phyloP scores from a whole-genome alignment of 2,329 filamentous ascomycete species.

The Aspergillus bombycis region DNA sequence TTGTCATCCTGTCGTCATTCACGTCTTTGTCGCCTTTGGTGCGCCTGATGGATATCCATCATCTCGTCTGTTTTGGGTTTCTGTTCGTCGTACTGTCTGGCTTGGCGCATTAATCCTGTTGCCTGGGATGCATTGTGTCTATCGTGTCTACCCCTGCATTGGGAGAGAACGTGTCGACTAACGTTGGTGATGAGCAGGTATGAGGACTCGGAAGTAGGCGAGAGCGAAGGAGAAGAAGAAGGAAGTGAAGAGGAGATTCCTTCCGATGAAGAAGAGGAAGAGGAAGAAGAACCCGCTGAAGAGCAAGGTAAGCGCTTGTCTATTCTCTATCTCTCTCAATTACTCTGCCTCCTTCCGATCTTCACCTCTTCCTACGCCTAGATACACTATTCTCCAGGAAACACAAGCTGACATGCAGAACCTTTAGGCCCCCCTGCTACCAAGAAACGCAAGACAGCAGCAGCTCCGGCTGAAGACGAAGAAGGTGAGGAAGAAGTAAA shows the following conservation, averaged over 20 bases:
- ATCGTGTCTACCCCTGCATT: background rate
- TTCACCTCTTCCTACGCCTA: background rate
- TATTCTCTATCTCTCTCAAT: background rate
- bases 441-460: constrained; percentile 36
- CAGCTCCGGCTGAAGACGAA: constrained; percentile 25
- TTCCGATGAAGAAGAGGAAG: constrained; percentile 24
- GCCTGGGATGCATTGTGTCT: background rate
- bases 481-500: constrained; percentile 17
- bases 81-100: background rate
- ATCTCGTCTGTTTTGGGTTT: background rate
- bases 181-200: constrained; percentile 29
- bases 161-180: background rate
- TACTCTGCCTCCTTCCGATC: background rate
- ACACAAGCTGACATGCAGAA: background rate
- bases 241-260: constrained; percentile 31
- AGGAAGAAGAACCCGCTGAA: constrained; percentile 31
- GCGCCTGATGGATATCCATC: background rate
- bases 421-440: constrained; percentile 28
- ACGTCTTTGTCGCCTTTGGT: background rate
- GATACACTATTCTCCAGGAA: background rate
- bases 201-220: constrained; percentile 35
- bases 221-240: constrained; percentile 29
- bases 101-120: background rate
- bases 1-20: background rate
- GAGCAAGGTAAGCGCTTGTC: constrained; percentile 23